Evolutionary conservation across 306 rosid genomes (phyloP).

Genomic region (Phaseolus lunatus): DNA sequence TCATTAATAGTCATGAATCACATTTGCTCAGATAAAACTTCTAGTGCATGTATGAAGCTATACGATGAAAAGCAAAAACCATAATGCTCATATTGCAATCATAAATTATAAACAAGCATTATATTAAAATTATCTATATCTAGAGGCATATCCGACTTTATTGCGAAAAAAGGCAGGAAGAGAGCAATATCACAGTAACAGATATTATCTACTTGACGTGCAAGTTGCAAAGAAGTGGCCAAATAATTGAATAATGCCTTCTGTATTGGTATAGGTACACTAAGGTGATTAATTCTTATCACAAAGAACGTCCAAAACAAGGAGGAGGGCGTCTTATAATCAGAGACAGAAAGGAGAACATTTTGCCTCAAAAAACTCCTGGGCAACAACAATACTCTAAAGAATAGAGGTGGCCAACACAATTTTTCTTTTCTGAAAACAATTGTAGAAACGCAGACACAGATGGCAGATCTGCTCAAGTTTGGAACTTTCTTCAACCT

Average conservation of each 20-base stretch:
- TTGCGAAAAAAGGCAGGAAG: neutral
- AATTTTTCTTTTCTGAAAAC: neutral
- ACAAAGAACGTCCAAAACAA: conserved; percentile 8
- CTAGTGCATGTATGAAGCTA: neutral
- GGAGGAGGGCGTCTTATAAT: neutral
- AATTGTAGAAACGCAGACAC: neutral
- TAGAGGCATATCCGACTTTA: conserved; percentile 1
- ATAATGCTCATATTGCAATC: neutral
- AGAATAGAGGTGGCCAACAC: neutral
- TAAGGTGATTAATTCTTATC: neutral
- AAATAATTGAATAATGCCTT: conserved; percentile 6
- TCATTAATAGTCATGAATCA: neutral
- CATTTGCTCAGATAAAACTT: conserved; percentile 20
- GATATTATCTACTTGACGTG: neutral
- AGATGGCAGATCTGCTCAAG: neutral
- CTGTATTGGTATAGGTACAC: neutral
- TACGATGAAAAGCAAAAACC: conserved; percentile 1
- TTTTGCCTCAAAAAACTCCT: neutral
- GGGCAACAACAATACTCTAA: neutral
- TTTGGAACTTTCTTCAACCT: neutral
- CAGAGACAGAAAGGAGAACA: neutral
- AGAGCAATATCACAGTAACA: conserved; percentile 7
- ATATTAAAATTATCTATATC: neutral
- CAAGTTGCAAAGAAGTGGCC: neutral
- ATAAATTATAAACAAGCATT: neutral